These are phyloP conservation scores for Daldinia caldariorum DNA, from an alignment of 495 filamentous ascomycete species.

Conservation along the genomic window DNA sequence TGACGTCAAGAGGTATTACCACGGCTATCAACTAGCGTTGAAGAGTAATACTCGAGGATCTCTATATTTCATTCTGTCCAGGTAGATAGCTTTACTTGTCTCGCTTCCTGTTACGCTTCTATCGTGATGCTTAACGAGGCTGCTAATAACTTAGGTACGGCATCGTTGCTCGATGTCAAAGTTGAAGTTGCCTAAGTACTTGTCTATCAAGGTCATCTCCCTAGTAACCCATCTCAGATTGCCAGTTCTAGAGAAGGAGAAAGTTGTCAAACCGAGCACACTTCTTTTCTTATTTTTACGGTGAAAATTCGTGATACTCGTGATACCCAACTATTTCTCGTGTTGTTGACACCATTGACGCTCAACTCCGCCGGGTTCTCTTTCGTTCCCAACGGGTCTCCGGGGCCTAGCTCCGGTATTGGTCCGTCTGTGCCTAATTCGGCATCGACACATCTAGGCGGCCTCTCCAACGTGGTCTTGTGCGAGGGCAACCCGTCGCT, in stretches of 20 bases:
- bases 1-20: too few species aligned
- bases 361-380: constrained; percentile 45
- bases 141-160: too few species aligned
- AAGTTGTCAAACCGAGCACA: constrained; percentile 24
- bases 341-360: constrained; percentile 17
- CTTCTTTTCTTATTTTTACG: constrained; percentile 25
- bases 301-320: constrained; percentile 43
- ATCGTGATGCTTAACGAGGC: too few species aligned
- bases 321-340: constrained; percentile 45
- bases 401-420: constrained; percentile 33
- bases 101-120: too few species aligned
- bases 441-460: constrained; percentile 24
- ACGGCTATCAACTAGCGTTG: too few species aligned
- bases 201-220: too few species aligned
- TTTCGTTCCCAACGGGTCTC: constrained; percentile 29
- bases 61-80: too few species aligned
- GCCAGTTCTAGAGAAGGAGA: too few species aligned
- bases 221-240: background rate
- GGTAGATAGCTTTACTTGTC: too few species aligned
- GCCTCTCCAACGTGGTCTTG: background rate
- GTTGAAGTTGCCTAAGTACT: too few species aligned
- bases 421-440: constrained; percentile 43
- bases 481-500: background rate
- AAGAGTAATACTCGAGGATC: too few species aligned
- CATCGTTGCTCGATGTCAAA: too few species aligned